Evolutionary conservation across 1,284 basidiomycete species (phyloP).

Genomic region (Ustilago bromivora): DNA sequence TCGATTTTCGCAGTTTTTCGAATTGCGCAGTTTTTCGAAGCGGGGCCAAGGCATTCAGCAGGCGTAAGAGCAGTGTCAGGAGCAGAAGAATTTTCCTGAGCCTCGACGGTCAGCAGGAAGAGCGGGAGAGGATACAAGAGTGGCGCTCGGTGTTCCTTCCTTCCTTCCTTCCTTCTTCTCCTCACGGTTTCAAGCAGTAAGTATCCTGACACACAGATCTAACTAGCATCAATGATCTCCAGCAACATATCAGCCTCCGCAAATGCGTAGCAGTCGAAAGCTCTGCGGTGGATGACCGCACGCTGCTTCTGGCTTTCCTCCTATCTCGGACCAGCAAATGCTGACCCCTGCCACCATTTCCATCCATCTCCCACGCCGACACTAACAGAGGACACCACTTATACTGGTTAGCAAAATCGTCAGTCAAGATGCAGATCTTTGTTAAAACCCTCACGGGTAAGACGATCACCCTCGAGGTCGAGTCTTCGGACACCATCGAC

Average conservation of each 20-base stretch:
- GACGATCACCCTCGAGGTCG: slow-evolving; percentile 71
- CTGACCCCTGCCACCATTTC: slow-evolving; percentile 15
- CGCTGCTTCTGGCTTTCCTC: not conserved
- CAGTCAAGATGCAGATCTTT: slow-evolving; percentile 65
- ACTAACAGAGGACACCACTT: slow-evolving; percentile 59
- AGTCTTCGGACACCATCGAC: slow-evolving; percentile 70
- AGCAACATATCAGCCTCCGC: too few species aligned
- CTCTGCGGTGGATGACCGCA: not conserved
- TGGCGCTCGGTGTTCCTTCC: slow-evolving; percentile 18
- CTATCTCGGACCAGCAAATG: not conserved
- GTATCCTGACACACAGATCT: slow-evolving; percentile 18
- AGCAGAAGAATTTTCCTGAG: slow-evolving; percentile 27
- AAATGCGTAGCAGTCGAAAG: not conserved
- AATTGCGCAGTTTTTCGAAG: not conserved
- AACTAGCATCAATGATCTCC: too few species aligned
- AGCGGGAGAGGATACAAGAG: not conserved
- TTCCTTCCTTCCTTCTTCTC: slow-evolving; percentile 39
- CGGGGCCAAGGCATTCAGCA: not conserved
- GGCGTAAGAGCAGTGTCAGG: slow-evolving; percentile 18
- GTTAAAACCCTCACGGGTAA: slow-evolving; percentile 70
- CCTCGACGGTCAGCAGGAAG: not conserved
- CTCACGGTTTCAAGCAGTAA: slow-evolving; percentile 54
- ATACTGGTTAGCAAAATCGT: slow-evolving; percentile 64
- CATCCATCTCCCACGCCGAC: not conserved
- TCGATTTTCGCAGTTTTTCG: slow-evolving; percentile 25